These are phyloP conservation scores for Chrysoporthe austroafricana DNA, from an alignment of 2,329 filamentous ascomycete species.

Conservation along the genomic window DNA sequence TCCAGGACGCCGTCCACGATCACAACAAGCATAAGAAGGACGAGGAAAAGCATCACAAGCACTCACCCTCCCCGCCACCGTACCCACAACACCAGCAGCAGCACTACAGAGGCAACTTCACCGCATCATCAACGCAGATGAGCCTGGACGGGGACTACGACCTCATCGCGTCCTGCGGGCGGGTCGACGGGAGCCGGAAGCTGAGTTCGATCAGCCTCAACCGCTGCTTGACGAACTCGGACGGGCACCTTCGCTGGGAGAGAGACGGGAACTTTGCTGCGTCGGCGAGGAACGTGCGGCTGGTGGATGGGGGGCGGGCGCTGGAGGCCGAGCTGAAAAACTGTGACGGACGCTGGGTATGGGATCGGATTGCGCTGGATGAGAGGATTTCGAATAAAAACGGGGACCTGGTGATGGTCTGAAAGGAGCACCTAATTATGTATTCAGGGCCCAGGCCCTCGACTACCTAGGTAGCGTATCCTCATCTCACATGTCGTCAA, in stretches of 20 bases:
- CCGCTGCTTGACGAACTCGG: slow-evolving; percentile 27
- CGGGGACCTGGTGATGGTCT: slow-evolving; percentile 49
- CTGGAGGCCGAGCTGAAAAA: slow-evolving; percentile 33
- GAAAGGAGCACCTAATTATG: neutral
- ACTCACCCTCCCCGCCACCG: neutral
- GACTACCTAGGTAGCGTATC: too few species aligned
- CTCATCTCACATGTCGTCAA: too few species aligned
- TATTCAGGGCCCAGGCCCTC: too few species aligned
- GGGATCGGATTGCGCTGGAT: slow-evolving; percentile 31
- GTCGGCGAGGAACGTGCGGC: slow-evolving; percentile 28
- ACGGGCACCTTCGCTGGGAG: slow-evolving; percentile 30
- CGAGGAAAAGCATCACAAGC: slow-evolving; percentile 36
- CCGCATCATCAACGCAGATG: slow-evolving; percentile 23
- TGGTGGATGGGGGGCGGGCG: slow-evolving; percentile 24
- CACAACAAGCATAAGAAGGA: slow-evolving; percentile 44
- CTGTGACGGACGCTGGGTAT: slow-evolving; percentile 30
- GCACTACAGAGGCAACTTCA: slow-evolving; percentile 28
- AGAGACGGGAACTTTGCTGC: slow-evolving; percentile 29
- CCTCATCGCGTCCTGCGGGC: slow-evolving; percentile 30
- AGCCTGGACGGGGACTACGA: slow-evolving; percentile 29
- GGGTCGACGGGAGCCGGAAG: slow-evolving; percentile 26
- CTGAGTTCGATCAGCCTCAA: slow-evolving; percentile 30
- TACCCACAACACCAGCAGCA: slow-evolving; percentile 5
- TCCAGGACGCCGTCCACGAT: slow-evolving; percentile 43
- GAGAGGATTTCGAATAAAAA: slow-evolving; percentile 33